A percentile compares a stretch with the other conserved stretches of the same genome.
phyloP scores from a whole-genome alignment of 2,329 filamentous ascomycete species.

The Bipolaris victoriae region DNA sequence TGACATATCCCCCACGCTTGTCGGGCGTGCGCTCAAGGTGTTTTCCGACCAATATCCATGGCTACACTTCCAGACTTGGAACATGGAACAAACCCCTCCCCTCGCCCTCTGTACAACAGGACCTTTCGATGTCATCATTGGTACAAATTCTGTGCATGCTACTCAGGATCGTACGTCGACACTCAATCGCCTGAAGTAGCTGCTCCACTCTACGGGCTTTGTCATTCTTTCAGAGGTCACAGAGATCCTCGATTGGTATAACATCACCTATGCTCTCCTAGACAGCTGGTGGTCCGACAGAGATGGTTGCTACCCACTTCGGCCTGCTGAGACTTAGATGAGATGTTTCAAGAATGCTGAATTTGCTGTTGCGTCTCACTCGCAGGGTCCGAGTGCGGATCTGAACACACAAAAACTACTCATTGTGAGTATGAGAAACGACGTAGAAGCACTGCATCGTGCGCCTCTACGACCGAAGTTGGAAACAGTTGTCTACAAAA shows the following conservation, averaged over 20 bases:
- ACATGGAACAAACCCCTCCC: constrained; percentile 30
- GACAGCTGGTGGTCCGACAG: constrained; percentile 30
- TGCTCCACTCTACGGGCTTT: constrained; percentile 16
- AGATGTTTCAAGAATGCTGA: constrained; percentile 3
- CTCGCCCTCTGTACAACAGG: background rate
- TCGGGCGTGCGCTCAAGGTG: constrained; percentile 35
- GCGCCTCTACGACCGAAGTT: background rate
- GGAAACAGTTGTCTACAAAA: constrained; percentile 19
- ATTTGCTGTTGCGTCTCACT: constrained; percentile 2
- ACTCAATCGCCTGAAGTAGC: constrained; percentile 1
- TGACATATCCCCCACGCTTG: constrained; percentile 47
- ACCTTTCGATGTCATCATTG: constrained; percentile 17
- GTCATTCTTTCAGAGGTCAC: constrained; percentile 24
- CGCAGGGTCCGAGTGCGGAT: background rate
- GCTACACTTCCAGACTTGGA: constrained; percentile 39
- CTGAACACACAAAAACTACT: constrained; percentile 4
- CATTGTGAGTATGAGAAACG: constrained; percentile 3
- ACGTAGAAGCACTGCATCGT: background rate
- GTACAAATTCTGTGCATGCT: constrained; percentile 30
- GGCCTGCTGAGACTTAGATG: constrained; percentile 8
- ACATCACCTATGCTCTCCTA: constrained; percentile 24
- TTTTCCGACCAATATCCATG: constrained; percentile 32
- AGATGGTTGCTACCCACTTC: constrained; percentile 14
- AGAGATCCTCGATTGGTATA: constrained; percentile 21
- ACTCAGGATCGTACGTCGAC: constrained; percentile 14